Conservation (phyloP, 2,329 filamentous ascomycete genomes). For the Biscogniauxia mediterranea region DNA sequence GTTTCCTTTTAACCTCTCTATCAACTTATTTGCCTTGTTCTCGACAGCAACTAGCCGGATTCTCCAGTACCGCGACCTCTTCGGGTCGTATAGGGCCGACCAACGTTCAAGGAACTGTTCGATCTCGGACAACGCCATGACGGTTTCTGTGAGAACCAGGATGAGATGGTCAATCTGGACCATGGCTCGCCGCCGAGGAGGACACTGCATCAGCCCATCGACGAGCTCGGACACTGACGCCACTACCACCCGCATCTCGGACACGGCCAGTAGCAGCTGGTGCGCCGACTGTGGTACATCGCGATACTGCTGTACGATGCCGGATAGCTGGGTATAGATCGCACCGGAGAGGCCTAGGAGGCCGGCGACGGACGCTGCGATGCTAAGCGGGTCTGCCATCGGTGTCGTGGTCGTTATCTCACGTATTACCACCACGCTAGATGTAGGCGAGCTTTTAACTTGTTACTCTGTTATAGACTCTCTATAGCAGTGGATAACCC, state of each 20-base stretch:
- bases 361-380: conserved; percentile 2
- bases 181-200: not conserved
- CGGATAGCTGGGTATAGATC: not conserved
- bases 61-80: not conserved
- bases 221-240: conserved; percentile 1
- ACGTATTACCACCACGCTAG: not conserved
- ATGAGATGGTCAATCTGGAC: conserved; percentile 4
- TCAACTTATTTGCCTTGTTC: not conserved
- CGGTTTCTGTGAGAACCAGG: not conserved
- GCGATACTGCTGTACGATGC: not conserved
- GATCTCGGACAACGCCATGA: not conserved
- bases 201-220: not conserved
- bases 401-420: too few relatives aligned
- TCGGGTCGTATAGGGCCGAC: not conserved
- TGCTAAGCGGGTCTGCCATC: not conserved
- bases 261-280: not conserved
- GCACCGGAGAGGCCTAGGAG: not conserved
- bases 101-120: not conserved
- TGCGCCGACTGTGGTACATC: conserved; percentile 1
- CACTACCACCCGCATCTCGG: conserved; percentile 1
- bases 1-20: not conserved
- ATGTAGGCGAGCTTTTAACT: not conserved
- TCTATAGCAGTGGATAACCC: not conserved
- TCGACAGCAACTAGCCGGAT: not conserved
- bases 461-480: not conserved